phyloP scores from a whole-genome alignment of 441 rosid genomes.

The Sinapis alba region DNA sequence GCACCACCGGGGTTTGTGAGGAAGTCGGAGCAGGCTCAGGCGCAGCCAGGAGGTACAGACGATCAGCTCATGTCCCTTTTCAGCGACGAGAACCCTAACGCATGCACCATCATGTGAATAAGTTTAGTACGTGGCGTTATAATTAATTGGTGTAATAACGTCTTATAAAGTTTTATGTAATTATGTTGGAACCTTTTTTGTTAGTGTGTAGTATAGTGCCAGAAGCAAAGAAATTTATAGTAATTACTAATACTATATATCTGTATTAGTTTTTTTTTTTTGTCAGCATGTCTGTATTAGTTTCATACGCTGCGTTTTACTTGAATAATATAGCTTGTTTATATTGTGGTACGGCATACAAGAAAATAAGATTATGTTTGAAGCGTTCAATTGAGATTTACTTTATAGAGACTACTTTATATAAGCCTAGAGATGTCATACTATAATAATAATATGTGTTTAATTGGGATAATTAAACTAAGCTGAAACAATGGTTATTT shows the following conservation, averaged over 20 bases:
- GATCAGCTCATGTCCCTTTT: slow-evolving; percentile 58
- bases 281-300: too few relatives aligned
- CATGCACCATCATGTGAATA: slow-evolving; percentile 73
- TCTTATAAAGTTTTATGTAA: slow-evolving; percentile 2
- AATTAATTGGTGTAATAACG: not conserved
- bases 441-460: not conserved
- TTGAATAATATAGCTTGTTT: not conserved
- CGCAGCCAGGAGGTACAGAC: slow-evolving; percentile 55
- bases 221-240: slow-evolving; percentile 2
- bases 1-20: slow-evolving; percentile 84
- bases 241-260: not conserved
- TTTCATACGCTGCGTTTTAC: not conserved
- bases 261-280: not conserved
- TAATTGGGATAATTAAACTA: not conserved
- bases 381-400: not conserved
- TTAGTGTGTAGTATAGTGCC: not conserved
- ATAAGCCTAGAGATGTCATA: not conserved
- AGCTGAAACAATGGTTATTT: not conserved
- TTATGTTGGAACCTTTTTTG: not conserved
- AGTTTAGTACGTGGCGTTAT: not conserved
- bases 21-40: slow-evolving; percentile 62
- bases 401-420: too few relatives aligned
- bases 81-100: slow-evolving; percentile 85
- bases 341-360: not conserved
- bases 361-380: not conserved